Base-by-base conservation (phyloP, 73 alveolate genomes). In the Paramecium caudatum region DNA sequence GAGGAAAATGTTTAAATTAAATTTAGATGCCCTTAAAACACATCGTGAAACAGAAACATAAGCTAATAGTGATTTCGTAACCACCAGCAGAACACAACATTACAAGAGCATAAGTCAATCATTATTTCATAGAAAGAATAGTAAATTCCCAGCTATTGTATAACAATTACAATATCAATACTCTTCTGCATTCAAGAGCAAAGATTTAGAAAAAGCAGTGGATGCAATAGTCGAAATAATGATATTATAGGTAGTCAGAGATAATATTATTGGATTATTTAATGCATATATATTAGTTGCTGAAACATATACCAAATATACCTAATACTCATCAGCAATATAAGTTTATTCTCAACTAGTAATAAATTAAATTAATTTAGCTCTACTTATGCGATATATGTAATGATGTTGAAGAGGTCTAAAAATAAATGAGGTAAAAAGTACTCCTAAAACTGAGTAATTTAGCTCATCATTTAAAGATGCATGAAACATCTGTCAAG, bases 211-310 rank as follows among this genome's bases (percentile, higher is more conserved):
- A 39, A 45, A 45, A 16, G 68, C 88, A 74, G 43, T 74, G 13
- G 88, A 74, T 43, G 68, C 88, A 41, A 3, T 74, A 13, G 88
- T 43, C 16, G 88, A 74, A 39, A 68, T 74, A 5, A 74, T 74
- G 65, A 43, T 43, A 19, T 23, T 74, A 41, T 37, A 41, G 2
- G 88, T 43, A 17, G 45, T 41, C 16, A 74, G 68, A 45, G 88
- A 74, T 27, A 37, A 36, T 12, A 74, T 74, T 21, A 10, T 39
- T 9, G 88, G 88, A 23, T 27, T 74, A 10, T 47, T 74, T 2
- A 36, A 74, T 27, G 68, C 47, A 2, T 45, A 74, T 15, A 5
- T 74, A 23, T 13, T 74, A 10, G 46, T 74, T 8, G 88, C 69
- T 2, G 88, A 74, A 17, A 74, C 68, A 13, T 74, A 74, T 39